A percentile compares a stretch with the other conserved stretches of the same genome.
phyloP scores from a whole-genome alignment of 1,284 basidiomycete species.

The Papiliotrema nemorosa region DNA sequence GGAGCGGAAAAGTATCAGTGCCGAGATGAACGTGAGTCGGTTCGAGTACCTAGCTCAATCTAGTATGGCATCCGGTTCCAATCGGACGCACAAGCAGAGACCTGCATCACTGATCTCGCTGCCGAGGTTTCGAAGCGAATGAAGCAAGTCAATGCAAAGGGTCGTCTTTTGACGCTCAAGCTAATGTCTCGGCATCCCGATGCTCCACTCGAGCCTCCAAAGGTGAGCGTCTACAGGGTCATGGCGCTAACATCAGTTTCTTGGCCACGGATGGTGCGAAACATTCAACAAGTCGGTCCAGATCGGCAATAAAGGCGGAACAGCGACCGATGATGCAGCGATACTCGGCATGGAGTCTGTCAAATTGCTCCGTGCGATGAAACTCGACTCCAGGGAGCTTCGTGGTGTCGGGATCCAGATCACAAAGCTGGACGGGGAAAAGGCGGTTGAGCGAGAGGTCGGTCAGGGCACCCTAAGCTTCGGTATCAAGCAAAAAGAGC shows the following conservation, averaged over 20 bases:
- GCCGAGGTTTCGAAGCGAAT: constrained; percentile 71
- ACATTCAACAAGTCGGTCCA: constrained; percentile 70
- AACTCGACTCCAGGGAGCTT: constrained; percentile 77
- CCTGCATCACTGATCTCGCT: constrained; percentile 70
- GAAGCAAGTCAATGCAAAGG: constrained; percentile 63
- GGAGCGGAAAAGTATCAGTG: constrained; percentile 78
- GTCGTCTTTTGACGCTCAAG: constrained; percentile 74
- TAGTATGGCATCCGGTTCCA: constrained; percentile 95
- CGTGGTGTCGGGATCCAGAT: constrained; percentile 92
- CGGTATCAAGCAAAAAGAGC: constrained; percentile 7
- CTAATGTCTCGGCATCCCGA: constrained; percentile 81
- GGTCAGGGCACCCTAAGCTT: constrained; percentile 36
- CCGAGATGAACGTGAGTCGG: constrained; percentile 78
- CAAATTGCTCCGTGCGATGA: constrained; percentile 67
- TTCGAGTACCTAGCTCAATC: constrained; percentile 11
- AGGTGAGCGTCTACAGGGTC: constrained; percentile 55
- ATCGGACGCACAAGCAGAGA: constrained; percentile 71
- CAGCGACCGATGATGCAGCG: constrained; percentile 67
- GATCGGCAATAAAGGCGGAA: constrained; percentile 58
- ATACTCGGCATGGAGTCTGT: constrained; percentile 75
- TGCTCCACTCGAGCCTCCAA: constrained; percentile 88
- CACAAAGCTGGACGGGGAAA: constrained; percentile 71
- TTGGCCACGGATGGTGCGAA: constrained; percentile 88
- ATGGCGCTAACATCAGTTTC: constrained; percentile 58
- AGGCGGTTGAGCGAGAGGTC: constrained; percentile 20